These are phyloP conservation scores for Pezicula radicicola DNA, from an alignment of 2,329 filamentous ascomycete genomes.

Conservation along the genomic window DNA sequence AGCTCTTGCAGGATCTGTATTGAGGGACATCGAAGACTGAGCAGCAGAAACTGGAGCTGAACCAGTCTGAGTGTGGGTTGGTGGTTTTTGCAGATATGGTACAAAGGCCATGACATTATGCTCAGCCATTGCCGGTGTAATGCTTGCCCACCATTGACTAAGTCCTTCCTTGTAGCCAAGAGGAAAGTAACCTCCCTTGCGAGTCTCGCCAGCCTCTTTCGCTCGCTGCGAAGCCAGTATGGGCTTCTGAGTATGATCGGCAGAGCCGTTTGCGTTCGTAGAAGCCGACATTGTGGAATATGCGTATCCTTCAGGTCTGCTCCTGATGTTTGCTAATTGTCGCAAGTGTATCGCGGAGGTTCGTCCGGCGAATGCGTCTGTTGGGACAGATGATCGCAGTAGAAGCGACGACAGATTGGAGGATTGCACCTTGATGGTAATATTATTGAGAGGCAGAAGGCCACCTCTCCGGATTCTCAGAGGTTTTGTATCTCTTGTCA, in stretches of 20 bases:
- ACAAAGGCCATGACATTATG: constrained; percentile 84
- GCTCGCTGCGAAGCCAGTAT: constrained; percentile 45
- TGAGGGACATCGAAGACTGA: constrained; percentile 34
- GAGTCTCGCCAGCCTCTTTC: constrained; percentile 29
- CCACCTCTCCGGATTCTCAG: constrained; percentile 16
- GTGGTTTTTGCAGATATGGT: constrained; percentile 74
- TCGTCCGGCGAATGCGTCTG: constrained; percentile 23
- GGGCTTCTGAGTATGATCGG: constrained; percentile 38
- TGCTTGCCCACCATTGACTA: constrained; percentile 88
- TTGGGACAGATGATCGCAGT: constrained; percentile 23
- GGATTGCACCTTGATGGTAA: constrained; percentile 31
- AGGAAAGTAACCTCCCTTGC: constrained; percentile 62
- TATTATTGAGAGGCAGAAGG: constrained; percentile 15
- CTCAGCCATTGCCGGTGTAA: constrained; percentile 82
- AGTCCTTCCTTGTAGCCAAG: constrained; percentile 89
- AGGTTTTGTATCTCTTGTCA: constrained; percentile 5
- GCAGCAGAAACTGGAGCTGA: constrained; percentile 42
- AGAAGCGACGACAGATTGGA: constrained; percentile 27
- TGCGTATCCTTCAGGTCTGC: constrained; percentile 13
- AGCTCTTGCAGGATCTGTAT: constrained; percentile 33
- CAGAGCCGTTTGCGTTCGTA: constrained; percentile 23
- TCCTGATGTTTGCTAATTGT: constrained; percentile 23
- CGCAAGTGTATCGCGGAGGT: constrained; percentile 18
- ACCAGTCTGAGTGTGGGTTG: constrained; percentile 50
- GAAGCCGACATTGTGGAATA: constrained; percentile 30